Evolutionary conservation across 352 stramenopile species (phyloP), one percentile per base, ranked within the genome.

Genomic region (Pythium scleroteichum): DNA sequence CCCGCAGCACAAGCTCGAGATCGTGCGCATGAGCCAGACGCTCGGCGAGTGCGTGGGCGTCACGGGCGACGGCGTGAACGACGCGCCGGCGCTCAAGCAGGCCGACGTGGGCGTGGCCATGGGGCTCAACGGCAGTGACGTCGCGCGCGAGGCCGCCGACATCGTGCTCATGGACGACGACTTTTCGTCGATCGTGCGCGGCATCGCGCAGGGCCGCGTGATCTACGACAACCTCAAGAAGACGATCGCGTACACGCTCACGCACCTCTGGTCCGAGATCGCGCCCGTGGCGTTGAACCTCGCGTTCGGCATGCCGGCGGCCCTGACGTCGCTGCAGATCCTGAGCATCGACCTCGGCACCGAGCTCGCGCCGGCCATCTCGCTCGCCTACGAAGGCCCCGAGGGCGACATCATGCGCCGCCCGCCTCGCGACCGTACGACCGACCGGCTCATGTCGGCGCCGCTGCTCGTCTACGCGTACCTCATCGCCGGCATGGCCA

Each of bases 51-150:
- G 49, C 27, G 82, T 97, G 10, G 92, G 86, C 16, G 69, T 85
- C 47, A 85, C 94, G n/a, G 96, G 97, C 29, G 75, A 87, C 33
- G 79, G 79, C 22, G 76, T 88, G 29, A 87, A 88, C 57, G 79
- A 88, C n/a, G 71, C 79, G 5, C 79, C 76, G 10, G 76, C 79
- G 4, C 50, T 88, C 17, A 87, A 87, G 59, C 69, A 87, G 35
- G 96, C 94, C 0, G 92, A 98, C 67, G 97, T 99, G 49, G 96
- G 97, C 68, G 88, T 99, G 49, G 95, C 97, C 2, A 99, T 99
- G 96, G 97, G 95, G 23, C 88, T 92, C 53, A 95, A 90, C 64
- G 96, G 96, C 56, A 98, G 91, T 32, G 92, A 97, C 51, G 97
- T 99, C 2, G 91, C 95, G 42, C 90, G 90, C 54, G 75, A 98